A percentile compares a stretch with the other conserved stretches of the same genome.
Evolutionary conservation across 768 basidiomycete species (phyloP).

Genomic region (Termitomyces titanicus): DNA sequence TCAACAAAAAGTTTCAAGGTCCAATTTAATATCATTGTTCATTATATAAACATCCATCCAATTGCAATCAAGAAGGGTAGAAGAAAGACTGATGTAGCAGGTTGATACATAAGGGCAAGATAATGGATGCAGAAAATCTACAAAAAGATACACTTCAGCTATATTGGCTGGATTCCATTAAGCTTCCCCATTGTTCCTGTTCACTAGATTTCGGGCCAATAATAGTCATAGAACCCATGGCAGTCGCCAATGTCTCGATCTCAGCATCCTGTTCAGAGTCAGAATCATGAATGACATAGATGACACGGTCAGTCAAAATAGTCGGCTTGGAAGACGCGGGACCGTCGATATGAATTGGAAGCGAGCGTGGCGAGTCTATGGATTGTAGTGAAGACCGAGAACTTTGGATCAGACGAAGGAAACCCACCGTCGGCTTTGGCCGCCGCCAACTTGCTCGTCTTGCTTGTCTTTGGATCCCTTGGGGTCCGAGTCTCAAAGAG

Average conservation of each 20-base stretch:
- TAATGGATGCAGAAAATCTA: too few relatives aligned
- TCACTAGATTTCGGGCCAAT: neutral
- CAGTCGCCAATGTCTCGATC: slow-evolving; percentile 26
- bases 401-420: neutral
- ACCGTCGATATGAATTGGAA: neutral
- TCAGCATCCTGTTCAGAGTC: slow-evolving; percentile 30
- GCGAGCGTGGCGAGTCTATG: slow-evolving; percentile 32
- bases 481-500: slow-evolving; percentile 42
- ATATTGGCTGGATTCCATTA: too few relatives aligned
- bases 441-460: slow-evolving; percentile 41
- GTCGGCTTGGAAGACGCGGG: neutral
- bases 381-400: neutral
- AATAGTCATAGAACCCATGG: slow-evolving; percentile 21
- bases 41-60: too few relatives aligned
- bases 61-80: too few relatives aligned
- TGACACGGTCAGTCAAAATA: neutral
- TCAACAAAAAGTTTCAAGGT: too few relatives aligned
- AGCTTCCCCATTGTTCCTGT: neutral
- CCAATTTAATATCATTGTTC: too few relatives aligned
- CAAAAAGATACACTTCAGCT: too few relatives aligned
- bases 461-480: slow-evolving; percentile 30
- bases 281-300: slow-evolving; percentile 14
- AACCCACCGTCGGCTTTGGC: slow-evolving; percentile 40
- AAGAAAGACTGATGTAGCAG: too few relatives aligned
- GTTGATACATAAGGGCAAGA: too few relatives aligned